Percentiles rank a stretch among this genome's conserved stretches.
Conservation (phyloP, 257 asterid species). For the Solanum clarkiae region DNA sequence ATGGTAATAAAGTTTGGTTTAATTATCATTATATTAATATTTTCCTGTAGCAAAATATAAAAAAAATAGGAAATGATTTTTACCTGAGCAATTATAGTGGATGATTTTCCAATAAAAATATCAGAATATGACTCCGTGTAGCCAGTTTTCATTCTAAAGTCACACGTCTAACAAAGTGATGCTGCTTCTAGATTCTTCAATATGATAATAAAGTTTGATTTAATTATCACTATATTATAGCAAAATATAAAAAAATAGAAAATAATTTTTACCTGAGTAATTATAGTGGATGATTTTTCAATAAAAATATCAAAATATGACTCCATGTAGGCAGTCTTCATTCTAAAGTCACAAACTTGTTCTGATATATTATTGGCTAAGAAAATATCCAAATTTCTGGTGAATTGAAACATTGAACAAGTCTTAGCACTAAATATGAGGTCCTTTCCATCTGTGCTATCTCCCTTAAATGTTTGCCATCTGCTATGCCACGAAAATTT, state of each 20-base stretch:
- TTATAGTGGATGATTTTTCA: neutral
- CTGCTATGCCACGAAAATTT: neutral
- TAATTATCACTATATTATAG: no score
- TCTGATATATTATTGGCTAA: neutral
- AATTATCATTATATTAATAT: no score
- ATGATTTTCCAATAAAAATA: no score
- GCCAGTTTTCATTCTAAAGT: no score
- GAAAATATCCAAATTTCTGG: neutral
- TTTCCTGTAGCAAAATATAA: no score
- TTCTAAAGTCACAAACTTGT: neutral
- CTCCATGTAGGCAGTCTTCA: neutral
- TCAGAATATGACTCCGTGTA: no score
- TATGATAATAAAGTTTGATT: no score
- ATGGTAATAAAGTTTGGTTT: no score
- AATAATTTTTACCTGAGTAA: neutral
- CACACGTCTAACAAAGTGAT: no score
- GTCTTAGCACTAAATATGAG: neutral
- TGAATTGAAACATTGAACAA: neutral
- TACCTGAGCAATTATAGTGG: no score
- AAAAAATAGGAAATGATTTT: no score
- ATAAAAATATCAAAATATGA: neutral
- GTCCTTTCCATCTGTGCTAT: neutral
- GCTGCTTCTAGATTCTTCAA: no score
- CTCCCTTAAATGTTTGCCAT: slow-evolving; percentile 6
- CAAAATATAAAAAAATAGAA: neutral